phyloP scores from a whole-genome alignment of 768 basidiomycete genomes.

The Russula lepida region DNA sequence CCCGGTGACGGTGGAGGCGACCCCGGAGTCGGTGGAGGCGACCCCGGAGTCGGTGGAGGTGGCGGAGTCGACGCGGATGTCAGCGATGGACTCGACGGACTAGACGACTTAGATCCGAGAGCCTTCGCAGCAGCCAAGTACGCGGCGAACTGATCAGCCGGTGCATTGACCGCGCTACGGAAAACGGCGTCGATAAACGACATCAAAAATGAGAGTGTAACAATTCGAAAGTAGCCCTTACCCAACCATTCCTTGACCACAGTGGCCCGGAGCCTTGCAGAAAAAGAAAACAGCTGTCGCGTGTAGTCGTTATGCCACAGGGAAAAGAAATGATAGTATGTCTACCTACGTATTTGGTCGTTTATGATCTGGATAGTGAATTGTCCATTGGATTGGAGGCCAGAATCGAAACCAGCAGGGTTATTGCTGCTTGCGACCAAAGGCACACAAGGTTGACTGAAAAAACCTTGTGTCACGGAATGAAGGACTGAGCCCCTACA shows the following conservation, averaged over 20 bases:
- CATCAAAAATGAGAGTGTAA: not conserved
- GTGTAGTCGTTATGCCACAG: not conserved
- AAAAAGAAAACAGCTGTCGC: constrained; percentile 48
- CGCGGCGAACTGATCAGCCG: constrained; percentile 35
- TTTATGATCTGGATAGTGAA: constrained; percentile 44
- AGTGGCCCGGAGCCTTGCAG: constrained; percentile 41
- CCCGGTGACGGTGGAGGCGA: no score
- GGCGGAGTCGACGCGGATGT: no score
- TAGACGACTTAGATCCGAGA: constrained; percentile 29
- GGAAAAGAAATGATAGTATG: not conserved
- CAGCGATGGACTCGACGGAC: no score
- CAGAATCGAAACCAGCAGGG: constrained; percentile 45
- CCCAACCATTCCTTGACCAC: constrained; percentile 46
- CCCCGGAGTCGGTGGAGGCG: no score
- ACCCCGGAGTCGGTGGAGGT: no score
- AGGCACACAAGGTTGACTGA: constrained; percentile 29
- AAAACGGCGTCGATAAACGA: not conserved
- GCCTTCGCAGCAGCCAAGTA: constrained; percentile 35
- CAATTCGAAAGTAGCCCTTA: constrained; percentile 18
- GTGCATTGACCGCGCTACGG: constrained; percentile 38
- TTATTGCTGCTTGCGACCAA: constrained; percentile 33
- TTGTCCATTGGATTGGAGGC: constrained; percentile 31
- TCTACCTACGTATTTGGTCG: constrained; percentile 36
- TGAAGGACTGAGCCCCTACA: constrained; percentile 16
- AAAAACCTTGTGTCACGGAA: constrained; percentile 30